A percentile compares a stretch with the other conserved stretches of the same genome.
Evolutionary conservation across 352 stramenopile species (phyloP).

Genomic region (Peronospora destructor): DNA sequence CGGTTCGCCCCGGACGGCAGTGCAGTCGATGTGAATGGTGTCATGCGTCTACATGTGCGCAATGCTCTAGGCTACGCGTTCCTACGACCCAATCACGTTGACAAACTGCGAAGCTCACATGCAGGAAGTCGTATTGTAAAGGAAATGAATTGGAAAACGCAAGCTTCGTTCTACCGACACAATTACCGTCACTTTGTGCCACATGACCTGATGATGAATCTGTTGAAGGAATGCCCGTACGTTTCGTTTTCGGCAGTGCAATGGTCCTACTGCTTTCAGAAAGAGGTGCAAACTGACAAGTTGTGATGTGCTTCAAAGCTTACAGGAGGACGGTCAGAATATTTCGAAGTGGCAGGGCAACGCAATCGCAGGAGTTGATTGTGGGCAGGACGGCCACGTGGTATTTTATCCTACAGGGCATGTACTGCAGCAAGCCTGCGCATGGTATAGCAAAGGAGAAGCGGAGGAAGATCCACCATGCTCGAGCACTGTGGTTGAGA

Average conservation of each 20-base stretch:
- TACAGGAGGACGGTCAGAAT: constrained; percentile 16
- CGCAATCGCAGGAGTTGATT: constrained; percentile 38
- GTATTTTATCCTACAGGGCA: constrained; percentile 64
- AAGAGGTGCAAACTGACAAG: background rate
- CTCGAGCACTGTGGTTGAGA: constrained; percentile 47
- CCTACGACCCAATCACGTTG: constrained; percentile 39
- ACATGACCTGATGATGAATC: constrained; percentile 33
- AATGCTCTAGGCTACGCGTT: constrained; percentile 49
- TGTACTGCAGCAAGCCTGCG: constrained; percentile 57
- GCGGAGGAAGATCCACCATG: constrained; percentile 10
- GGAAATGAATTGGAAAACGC: background rate
- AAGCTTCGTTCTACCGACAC: constrained; percentile 30
- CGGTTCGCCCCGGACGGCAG: constrained; percentile 21
- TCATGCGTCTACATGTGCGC: constrained; percentile 46
- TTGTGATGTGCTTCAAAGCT: background rate
- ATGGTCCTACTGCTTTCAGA: background rate
- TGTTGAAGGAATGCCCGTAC: constrained; percentile 34
- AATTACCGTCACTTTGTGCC: constrained; percentile 46
- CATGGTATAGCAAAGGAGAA: constrained; percentile 36
- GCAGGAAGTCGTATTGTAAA: background rate
- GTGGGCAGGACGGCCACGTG: constrained; percentile 30
- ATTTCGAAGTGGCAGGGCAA: constrained; percentile 64
- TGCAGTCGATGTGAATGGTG: constrained; percentile 42
- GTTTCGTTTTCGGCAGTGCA: constrained; percentile 6
- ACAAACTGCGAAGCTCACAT: constrained; percentile 18